Conservation (phyloP, 805 yeast genomes). For the Jamesozyma hellenica region DNA sequence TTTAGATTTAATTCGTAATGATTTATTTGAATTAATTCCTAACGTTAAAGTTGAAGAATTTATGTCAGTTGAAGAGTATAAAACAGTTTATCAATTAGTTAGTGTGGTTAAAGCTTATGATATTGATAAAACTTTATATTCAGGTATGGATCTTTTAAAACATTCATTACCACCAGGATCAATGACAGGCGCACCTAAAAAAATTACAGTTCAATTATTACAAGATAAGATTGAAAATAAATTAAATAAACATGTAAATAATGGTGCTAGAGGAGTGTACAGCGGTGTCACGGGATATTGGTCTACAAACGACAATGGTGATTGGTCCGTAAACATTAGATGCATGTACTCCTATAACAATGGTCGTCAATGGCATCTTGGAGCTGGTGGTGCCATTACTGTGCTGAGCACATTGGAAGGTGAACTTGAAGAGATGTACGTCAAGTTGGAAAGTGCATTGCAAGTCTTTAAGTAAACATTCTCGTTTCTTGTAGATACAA, state of each 20-base stretch:
- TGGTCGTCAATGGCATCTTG: conserved; percentile 61
- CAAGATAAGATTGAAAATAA: conserved; percentile 33
- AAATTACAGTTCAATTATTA: conserved; percentile 76
- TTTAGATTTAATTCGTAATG: conserved; percentile 91
- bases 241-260: conserved; percentile 26
- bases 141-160: conserved; percentile 71
- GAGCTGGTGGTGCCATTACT: conserved; percentile 98
- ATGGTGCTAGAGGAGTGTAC: conserved; percentile 59
- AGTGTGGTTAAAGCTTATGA: conserved; percentile 68
- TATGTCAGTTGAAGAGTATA: conserved; percentile 88
- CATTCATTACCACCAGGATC: conserved; percentile 93
- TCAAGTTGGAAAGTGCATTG: conserved; percentile 70
- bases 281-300: conserved; percentile 95
- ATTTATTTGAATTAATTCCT: conserved; percentile 56
- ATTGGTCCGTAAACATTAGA: conserved; percentile 93
- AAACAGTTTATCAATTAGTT: conserved; percentile 83
- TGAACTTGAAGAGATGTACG: conserved; percentile 86
- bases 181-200: conserved; percentile 99
- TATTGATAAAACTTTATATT: conserved; percentile 22
- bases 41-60: conserved; percentile 64
- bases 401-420: conserved; percentile 72
- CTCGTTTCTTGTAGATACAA: too few relatives aligned
- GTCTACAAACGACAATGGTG: conserved; percentile 78
- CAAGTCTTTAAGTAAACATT: conserved; percentile 45
- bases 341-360: conserved; percentile 59